phyloP scores from a whole-genome alignment of 2,329 filamentous ascomycete genomes.

The Colletotrichum sidae region DNA sequence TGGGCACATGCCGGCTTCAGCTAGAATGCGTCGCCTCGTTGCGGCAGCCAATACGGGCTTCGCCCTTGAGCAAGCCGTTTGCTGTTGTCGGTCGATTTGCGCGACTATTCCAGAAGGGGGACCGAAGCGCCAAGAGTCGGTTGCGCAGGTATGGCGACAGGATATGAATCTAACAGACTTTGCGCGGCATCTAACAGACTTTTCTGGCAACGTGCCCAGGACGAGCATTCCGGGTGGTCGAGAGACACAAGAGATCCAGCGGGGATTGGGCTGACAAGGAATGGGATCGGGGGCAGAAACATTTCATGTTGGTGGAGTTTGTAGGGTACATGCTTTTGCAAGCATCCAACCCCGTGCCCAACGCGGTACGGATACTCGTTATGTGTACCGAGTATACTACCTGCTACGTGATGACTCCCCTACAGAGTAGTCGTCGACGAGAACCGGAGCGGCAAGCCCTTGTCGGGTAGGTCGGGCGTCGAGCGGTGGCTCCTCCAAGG shows the following conservation, averaged over 20 bases:
- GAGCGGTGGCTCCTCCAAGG: neutral
- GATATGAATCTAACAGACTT: too few species aligned
- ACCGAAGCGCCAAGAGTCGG: constrained; percentile 34
- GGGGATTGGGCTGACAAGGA: constrained; percentile 19
- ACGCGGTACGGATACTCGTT: too few species aligned
- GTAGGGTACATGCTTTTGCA: too few species aligned
- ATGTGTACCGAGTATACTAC: too few species aligned
- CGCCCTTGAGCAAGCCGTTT: too few species aligned
- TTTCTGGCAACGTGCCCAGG: constrained; percentile 28
- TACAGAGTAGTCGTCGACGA: neutral
- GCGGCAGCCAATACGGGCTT: constrained; percentile 7
- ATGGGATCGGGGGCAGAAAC: constrained; percentile 20
- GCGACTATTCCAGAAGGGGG: constrained; percentile 19
- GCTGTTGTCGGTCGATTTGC: neutral
- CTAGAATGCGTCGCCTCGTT: constrained; percentile 4
- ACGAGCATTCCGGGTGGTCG: constrained; percentile 33
- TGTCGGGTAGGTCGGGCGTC: constrained; percentile 19
- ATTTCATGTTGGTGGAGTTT: constrained; percentile 10
- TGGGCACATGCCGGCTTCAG: constrained; percentile 12
- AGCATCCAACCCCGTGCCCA: neutral
- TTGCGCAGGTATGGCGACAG: constrained; percentile 14
- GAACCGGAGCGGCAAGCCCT: constrained; percentile 24
- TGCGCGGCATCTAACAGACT: neutral
- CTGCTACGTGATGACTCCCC: too few species aligned
- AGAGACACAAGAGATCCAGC: constrained; percentile 17